Evolutionary conservation across 2,329 filamentous ascomycete species (phyloP).

Genomic region (Chaetomium strumarium): DNA sequence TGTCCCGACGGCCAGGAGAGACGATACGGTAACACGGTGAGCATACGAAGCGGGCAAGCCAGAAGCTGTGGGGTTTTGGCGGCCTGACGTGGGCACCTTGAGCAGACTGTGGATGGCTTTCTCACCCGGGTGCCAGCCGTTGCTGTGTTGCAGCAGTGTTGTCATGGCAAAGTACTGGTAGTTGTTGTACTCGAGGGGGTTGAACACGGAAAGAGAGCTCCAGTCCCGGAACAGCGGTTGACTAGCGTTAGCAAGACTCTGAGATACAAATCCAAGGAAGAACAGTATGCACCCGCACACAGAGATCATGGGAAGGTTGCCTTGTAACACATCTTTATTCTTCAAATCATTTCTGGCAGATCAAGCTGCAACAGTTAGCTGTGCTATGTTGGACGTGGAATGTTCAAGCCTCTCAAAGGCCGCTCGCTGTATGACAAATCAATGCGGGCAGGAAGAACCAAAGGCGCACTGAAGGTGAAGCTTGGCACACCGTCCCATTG

Average conservation of each 20-base stretch:
- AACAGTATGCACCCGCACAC: background rate
- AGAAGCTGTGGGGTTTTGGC: slow-evolving; percentile 60
- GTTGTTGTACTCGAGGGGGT: background rate
- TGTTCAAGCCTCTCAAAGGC: background rate
- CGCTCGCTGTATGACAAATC: background rate
- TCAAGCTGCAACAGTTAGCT: background rate
- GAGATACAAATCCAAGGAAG: background rate
- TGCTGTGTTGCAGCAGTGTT: slow-evolving; percentile 19
- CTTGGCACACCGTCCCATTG: background rate
- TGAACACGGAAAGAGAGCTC: background rate
- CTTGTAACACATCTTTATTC: background rate
- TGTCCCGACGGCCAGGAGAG: slow-evolving; percentile 67
- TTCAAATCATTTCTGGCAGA: background rate
- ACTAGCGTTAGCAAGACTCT: background rate
- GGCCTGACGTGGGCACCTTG: slow-evolving; percentile 41
- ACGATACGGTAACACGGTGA: slow-evolving; percentile 53
- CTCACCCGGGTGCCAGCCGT: slow-evolving; percentile 61
- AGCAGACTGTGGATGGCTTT: slow-evolving; percentile 57
- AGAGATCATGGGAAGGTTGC: background rate
- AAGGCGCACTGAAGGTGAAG: background rate
- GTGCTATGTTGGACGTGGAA: background rate
- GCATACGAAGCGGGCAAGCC: slow-evolving; percentile 58
- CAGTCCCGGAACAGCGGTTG: background rate
- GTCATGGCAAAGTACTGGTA: slow-evolving; percentile 10
- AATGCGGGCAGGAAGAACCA: background rate